These are phyloP conservation scores for Pelargonium citronellum DNA, from an alignment of 441 rosid species.

Conservation along the genomic window DNA sequence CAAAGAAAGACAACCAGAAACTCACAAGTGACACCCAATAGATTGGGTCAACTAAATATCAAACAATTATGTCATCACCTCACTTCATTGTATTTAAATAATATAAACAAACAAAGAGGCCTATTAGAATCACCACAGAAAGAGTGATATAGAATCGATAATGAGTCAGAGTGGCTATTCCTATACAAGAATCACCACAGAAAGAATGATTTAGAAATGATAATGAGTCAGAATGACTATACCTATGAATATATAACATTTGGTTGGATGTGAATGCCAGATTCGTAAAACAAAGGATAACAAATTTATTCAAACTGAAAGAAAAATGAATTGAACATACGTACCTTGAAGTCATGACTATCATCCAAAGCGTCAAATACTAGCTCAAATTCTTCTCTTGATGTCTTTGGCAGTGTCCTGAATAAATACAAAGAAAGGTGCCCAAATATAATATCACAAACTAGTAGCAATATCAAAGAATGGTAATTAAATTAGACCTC, in stretches of 20 bases:
- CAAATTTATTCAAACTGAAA: slow-evolving; percentile 14
- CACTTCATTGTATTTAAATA: slow-evolving; percentile 3
- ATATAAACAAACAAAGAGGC: not conserved
- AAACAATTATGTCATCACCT: slow-evolving; percentile 4
- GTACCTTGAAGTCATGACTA: slow-evolving; percentile 84
- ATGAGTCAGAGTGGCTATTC: not conserved
- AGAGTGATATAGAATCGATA: not conserved
- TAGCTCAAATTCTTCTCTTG: slow-evolving; percentile 73
- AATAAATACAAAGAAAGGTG: slow-evolving; percentile 18
- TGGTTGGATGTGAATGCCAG: not conserved
- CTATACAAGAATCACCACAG: not conserved
- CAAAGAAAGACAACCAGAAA: not conserved
- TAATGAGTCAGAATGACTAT: not conserved
- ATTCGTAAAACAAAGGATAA: not conserved
- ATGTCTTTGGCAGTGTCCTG: slow-evolving; percentile 86
- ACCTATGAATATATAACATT: not conserved
- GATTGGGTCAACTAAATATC: not conserved
- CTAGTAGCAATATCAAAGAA: slow-evolving; percentile 1
- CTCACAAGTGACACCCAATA: too few species aligned
- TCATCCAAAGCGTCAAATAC: slow-evolving; percentile 94
- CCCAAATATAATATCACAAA: slow-evolving; percentile 16
- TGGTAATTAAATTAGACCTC: slow-evolving; percentile 4
- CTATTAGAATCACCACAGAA: slow-evolving; percentile 1
- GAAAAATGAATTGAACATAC: slow-evolving; percentile 19
- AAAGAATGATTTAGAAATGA: not conserved